Conservation (phyloP, 495 filamentous ascomycete species). For the Podospora comata region DNA sequence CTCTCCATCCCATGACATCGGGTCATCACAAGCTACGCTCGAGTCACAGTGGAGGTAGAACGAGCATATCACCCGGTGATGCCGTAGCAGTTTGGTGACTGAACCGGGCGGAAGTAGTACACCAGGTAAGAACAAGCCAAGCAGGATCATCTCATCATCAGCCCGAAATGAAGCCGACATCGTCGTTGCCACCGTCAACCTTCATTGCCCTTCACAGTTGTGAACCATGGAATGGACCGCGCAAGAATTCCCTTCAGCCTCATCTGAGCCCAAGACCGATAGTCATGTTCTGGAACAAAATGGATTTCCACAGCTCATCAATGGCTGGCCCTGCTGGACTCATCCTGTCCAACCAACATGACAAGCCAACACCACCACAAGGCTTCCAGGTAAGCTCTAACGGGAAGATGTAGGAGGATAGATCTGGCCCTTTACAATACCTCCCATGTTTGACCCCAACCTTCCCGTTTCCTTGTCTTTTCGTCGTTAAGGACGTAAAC, state of each 20-base stretch:
- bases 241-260: not conserved
- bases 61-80: not conserved
- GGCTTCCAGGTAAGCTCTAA: not conserved
- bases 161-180: not conserved
- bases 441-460: not conserved
- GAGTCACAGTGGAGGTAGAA: not conserved
- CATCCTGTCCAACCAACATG: not conserved
- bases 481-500: not conserved
- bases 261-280: not conserved
- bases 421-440: not conserved
- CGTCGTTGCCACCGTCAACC: not conserved
- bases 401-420: not conserved
- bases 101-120: not conserved
- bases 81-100: too few relatives aligned
- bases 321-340: not conserved
- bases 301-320: not conserved
- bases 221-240: not conserved
- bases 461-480: not conserved
- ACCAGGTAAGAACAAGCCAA: not conserved
- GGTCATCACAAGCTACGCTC: not conserved
- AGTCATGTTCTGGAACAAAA: not conserved
- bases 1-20: not conserved
- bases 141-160: not conserved
- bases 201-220: not conserved
- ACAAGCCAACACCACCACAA: not conserved